phyloP scores from a whole-genome alignment of 257 asterid species.

The Solanum phureja region DNA sequence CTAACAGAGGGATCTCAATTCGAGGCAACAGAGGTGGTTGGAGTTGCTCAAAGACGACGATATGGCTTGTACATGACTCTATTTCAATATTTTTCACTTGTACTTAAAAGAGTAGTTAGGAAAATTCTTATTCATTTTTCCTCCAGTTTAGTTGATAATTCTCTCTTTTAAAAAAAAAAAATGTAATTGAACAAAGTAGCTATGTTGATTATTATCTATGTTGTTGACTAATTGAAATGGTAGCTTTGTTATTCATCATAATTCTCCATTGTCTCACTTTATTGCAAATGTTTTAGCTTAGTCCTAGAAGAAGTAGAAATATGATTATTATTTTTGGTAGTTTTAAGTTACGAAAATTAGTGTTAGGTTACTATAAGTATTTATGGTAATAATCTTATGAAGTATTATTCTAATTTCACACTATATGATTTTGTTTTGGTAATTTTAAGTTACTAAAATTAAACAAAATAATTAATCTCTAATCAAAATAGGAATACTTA shows the following conservation, averaged over 20 bases:
- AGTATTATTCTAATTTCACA: no score
- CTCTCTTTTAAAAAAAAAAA: background rate
- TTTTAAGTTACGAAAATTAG: no score
- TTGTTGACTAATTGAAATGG: background rate
- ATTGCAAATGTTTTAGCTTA: background rate
- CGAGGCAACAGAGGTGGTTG: background rate
- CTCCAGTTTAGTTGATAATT: background rate
- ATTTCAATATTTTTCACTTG: background rate
- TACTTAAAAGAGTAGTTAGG: background rate
- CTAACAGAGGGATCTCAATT: background rate
- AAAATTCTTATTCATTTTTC: background rate
- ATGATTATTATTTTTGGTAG: no score
- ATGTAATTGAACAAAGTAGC: background rate
- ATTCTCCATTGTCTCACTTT: background rate
- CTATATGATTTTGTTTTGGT: no score
- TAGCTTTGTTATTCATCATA: background rate
- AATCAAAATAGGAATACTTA: no score
- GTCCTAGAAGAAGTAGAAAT: no score
- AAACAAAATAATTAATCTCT: no score
- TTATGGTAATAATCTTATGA: no score
- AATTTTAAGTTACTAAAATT: no score
- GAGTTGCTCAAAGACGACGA: background rate
- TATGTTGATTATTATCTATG: background rate
- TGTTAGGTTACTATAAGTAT: no score
- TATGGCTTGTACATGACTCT: background rate